Evolutionary conservation across 108 stramenopile species (phyloP), one percentile per base, ranked within the genome.

Genomic region (Nannochloropsis gaditana): DNA sequence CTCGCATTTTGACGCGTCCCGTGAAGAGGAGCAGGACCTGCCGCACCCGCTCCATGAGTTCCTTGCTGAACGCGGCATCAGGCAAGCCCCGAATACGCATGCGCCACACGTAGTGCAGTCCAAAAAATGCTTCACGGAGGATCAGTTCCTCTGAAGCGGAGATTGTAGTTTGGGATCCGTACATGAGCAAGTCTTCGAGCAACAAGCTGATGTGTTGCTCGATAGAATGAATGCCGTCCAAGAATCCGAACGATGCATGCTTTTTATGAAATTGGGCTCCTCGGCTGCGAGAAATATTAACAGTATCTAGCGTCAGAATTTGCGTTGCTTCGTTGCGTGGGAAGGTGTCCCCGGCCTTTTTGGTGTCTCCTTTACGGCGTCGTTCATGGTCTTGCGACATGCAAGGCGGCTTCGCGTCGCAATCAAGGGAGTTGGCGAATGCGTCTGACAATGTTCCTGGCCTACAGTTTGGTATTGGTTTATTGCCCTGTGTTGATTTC

Each of bases 21-120:
- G n/a, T 73, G n/a, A 73, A 73, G 59, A 73, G 59, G n/a, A 73
- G 59, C 59, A 73, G 59, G 15, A n/a, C 59, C 59, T n/a, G 19
- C 2, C 59, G 59, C 19, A 73, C 19, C 15, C 59, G 59, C n/a
- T 73, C 59, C 59, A 73, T 73, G 59, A 73, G 59, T 73, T 73
- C 59, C 59, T 15, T 15, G n/a, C 19, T 73, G n/a, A 73, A 73
- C 15, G 59, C 59, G 4, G 59, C n/a, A 6, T n/a, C n/a, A 1
- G 59, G n/a, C 19, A 15, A n/a, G 59, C 2, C 8, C 15, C 59
- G 59, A 73, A 73, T 73, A n/a, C 59, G 59, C 59, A 73, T 73
- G 0, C 59, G 59, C 59, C 59, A 73, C 19, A 73, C 59, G 59
- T 73, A 73, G n/a, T 73, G 59, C 2, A 73, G 2, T n/a, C 59